Evolutionary conservation across 495 filamentous ascomycete species (phyloP).

Genomic region (Choiromyces venosus): DNA sequence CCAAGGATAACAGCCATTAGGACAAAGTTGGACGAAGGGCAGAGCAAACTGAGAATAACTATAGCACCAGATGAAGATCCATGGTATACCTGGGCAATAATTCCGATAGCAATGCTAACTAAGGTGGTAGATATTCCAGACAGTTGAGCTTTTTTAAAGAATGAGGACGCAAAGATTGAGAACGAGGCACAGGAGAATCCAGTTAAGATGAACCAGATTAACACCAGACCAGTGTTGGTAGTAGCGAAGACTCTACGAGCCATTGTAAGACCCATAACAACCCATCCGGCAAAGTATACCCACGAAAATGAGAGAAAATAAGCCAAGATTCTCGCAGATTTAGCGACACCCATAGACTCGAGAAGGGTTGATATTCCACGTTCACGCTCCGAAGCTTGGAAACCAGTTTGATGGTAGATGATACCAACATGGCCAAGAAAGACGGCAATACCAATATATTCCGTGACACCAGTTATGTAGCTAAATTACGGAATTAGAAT

Average conservation of each 20-base stretch:
- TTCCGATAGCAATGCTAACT: constrained; percentile 58
- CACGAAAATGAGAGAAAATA: constrained; percentile 64
- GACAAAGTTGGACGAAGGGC: constrained; percentile 71
- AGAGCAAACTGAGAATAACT: constrained; percentile 60
- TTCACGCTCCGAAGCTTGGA: constrained; percentile 72
- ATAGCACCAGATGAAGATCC: constrained; percentile 53
- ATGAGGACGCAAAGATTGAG: constrained; percentile 63
- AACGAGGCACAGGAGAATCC: constrained; percentile 63
- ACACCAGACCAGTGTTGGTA: constrained; percentile 54
- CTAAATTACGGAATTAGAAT: constrained; percentile 32
- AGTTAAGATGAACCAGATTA: constrained; percentile 56
- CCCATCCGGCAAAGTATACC: constrained; percentile 65
- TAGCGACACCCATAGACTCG: constrained; percentile 77
- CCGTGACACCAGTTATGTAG: constrained; percentile 65
- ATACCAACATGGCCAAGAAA: constrained; percentile 64
- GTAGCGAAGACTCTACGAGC: constrained; percentile 57
- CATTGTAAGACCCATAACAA: constrained; percentile 60
- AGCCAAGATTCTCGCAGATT: constrained; percentile 60
- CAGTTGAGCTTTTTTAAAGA: constrained; percentile 73
- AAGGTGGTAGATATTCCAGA: constrained; percentile 66
- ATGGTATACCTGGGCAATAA: constrained; percentile 61
- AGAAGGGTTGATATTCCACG: constrained; percentile 71
- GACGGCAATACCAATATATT: constrained; percentile 62
- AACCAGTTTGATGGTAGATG: constrained; percentile 68
- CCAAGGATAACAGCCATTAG: constrained; percentile 65